Evolutionary conservation across 2,329 filamentous ascomycete genomes (phyloP), one percentile per base, ranked within the genome.

Genomic region (Ilyonectria robusta): DNA sequence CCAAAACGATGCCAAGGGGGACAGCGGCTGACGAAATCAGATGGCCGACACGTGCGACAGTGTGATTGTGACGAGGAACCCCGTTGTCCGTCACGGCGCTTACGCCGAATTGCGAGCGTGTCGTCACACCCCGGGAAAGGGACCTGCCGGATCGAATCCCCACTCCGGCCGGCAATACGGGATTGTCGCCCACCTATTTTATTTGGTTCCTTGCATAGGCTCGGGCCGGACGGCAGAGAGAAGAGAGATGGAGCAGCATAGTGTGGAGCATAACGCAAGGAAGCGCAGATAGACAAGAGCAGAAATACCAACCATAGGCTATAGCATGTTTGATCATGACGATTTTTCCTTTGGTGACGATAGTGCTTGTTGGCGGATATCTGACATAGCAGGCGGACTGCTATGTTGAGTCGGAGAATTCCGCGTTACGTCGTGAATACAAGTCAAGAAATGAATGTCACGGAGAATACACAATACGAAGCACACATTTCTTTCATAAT

Each of bases 81-180:
- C 33, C 10, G 31, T 46, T 56, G 17, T 33, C 46, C 35, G 35
- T 35, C 37, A 29, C 46, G 51, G 63, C 63, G 63, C 63, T 65
- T 65, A 65, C 26, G 53, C 19, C 17, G 15, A 29, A 55, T 46
- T 9, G 37, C 42, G 33, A 53, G 40, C 35, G 19, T 44, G 57
- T 26, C 63, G 46, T 57, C 57, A 61, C 44, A 33, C 40, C 56
- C 48, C 48, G 26, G 51, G 35, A 57, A 29, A 23, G n/a, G n/a
- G 35, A 47, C 19, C 26, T 56, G 51, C 57, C 62, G 50, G 56
- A 23, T 26, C 29, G 31, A 47, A 31, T 26, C 51, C 21, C 46
- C 19, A n/a, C 35, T 33, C 48, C 31, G 44, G 51, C 51, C 57
- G 62, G 62, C 50, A 60, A 60, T 60, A 60, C 50, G 62, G 62